A percentile compares a stretch with the other conserved stretches of the same genome.
phyloP scores from a whole-genome alignment of 306 rosid species.

The Begonia loranthoides region DNA sequence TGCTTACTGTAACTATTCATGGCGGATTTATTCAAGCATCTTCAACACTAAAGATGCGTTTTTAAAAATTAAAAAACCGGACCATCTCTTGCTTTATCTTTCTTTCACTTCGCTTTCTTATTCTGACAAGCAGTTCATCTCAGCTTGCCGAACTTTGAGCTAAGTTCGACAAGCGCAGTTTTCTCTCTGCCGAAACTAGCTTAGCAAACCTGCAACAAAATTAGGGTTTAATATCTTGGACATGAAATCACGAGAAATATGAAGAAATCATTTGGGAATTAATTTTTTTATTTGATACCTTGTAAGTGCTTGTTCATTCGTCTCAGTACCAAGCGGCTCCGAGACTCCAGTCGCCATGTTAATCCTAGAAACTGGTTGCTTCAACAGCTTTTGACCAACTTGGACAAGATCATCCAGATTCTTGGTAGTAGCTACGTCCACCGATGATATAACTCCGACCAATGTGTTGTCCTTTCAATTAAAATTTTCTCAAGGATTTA shows the following conservation, averaged over 20 bases:
- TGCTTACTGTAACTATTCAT: no score
- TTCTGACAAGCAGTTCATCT: background rate
- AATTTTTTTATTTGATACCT: slow-evolving; percentile 5
- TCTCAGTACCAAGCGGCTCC: slow-evolving; percentile 5
- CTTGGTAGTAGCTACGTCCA: slow-evolving; percentile 16
- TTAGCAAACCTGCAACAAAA: slow-evolving; percentile 16
- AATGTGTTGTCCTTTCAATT: slow-evolving; percentile 12
- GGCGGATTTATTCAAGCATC: no score
- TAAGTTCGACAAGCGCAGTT: background rate
- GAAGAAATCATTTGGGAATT: background rate
- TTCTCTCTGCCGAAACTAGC: slow-evolving; percentile 12
- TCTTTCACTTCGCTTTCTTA: slow-evolving; percentile 21
- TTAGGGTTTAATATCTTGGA: no score
- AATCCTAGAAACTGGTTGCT: slow-evolving; percentile 13
- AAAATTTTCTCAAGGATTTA: background rate
- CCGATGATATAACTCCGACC: slow-evolving; percentile 4
- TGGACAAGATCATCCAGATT: slow-evolving; percentile 10
- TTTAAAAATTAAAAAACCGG: background rate
- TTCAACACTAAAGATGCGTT: background rate
- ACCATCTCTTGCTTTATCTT: background rate
- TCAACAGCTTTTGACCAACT: slow-evolving; percentile 10
- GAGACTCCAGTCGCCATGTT: slow-evolving; percentile 10
- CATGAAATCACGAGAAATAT: no score
- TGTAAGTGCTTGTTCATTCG: slow-evolving; percentile 14
- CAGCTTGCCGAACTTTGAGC: no score